These are phyloP conservation scores for Colletotrichum filicis DNA, from an alignment of 2,329 filamentous ascomycete genomes.

Conservation along the genomic window DNA sequence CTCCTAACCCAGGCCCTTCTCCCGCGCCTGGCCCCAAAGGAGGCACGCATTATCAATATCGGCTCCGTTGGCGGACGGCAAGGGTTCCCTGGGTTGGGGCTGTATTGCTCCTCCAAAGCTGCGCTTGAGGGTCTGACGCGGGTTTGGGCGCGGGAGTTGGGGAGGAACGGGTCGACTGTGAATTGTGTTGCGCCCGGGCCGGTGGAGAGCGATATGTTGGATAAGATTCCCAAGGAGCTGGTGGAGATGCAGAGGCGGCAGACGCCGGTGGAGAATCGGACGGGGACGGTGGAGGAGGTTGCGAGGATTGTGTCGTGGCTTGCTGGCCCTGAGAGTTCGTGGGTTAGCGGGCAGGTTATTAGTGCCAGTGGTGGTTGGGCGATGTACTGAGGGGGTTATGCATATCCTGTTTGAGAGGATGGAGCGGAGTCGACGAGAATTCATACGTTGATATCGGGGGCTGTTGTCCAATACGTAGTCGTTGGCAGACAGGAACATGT, in stretches of 20 bases:
- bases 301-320: constrained; percentile 67
- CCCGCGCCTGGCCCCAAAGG: constrained; percentile 58
- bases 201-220: constrained; percentile 67
- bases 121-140: constrained; percentile 70
- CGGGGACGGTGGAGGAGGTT: constrained; percentile 65
- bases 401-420: background rate
- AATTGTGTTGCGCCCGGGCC: constrained; percentile 71
- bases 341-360: constrained; percentile 66
- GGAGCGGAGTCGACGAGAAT: no score
- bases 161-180: constrained; percentile 66
- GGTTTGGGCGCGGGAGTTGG: constrained; percentile 68
- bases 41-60: constrained; percentile 67
- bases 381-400: constrained; percentile 38
- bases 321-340: constrained; percentile 58
- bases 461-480: background rate
- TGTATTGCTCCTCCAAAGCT: constrained; percentile 69
- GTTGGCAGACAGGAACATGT: background rate
- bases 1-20: constrained; percentile 64
- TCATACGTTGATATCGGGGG: accelerated
- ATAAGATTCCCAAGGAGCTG: constrained; percentile 59
- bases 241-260: constrained; percentile 59
- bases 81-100: constrained; percentile 55
- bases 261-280: constrained; percentile 62
- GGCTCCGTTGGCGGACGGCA: constrained; percentile 62
- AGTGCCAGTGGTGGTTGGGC: constrained; percentile 60